Base-by-base conservation (phyloP, 2,329 filamentous ascomycete genomes). In the Trichocomaceae sp. region DNA sequence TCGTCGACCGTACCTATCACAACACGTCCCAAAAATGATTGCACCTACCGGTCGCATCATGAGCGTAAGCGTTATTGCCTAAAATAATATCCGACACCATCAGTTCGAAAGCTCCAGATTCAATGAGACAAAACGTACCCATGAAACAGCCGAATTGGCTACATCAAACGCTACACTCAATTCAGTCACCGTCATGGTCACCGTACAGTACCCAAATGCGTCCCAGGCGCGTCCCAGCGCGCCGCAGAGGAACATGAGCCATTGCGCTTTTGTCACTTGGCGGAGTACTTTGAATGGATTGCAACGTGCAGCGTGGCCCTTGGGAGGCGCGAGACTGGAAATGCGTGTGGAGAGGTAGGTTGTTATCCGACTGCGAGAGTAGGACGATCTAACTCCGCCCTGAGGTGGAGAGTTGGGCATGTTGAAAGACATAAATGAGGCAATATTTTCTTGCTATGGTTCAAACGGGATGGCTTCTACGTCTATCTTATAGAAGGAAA, bases 131-230 rank as follows among this genome's bases (percentile, higher is more conserved):
- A 15, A 33, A 19, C 59, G 1, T 26, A 82, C 82, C 81, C 82
- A 84, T 13, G 82, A 82, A 22, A 85, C 82, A 59, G 83, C 79
- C 4, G 79, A 77, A 53, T 79, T 81, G 50, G 76, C 67, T 58
- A 75, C 77, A 56, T 69, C 72, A 60, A 85, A 85, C 1, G 73
- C 70, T 52, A 78, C 68, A 35, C 77, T 72, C 13, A 86, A 71
- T 20, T 80, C 74, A 12, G 72, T 77, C 15, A 83, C 73, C 0
- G 81, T 83, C 45, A 86, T 72, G 1, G 80, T 82, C 23, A 85
- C 82, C 46, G 81, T 83, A 66, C 84, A 83, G 71, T 85, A 86
- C 66, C 86, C 83, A 60, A 85, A 85, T 3, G 83, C 76, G 63
- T 85, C 82, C 81, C 80, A 83, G 0, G 78, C 79, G 80, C 82